Conservation (phyloP, 495 filamentous ascomycete species). For the Hypoxylon fuscum region DNA sequence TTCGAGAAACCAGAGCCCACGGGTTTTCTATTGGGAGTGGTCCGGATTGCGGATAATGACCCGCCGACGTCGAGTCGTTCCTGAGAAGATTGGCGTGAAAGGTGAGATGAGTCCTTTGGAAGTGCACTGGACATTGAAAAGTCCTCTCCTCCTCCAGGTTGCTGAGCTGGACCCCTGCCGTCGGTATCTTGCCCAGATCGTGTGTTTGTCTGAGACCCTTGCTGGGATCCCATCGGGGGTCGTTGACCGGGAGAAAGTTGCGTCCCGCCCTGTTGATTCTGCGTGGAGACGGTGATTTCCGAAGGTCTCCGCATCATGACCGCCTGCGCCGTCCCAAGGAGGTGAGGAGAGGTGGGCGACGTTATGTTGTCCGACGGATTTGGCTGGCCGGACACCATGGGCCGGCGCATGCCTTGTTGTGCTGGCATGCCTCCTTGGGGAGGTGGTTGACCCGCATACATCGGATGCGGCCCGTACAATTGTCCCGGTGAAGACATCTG, state of each 20-base stretch:
- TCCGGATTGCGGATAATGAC: slow-evolving; percentile 10
- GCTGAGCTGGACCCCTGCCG: background rate
- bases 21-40: slow-evolving; percentile 42
- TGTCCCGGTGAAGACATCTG: slow-evolving; percentile 39
- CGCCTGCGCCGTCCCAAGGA: slow-evolving; percentile 37
- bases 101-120: slow-evolving; percentile 22
- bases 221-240: slow-evolving; percentile 14
- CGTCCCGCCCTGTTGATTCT: slow-evolving; percentile 14
- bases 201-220: slow-evolving; percentile 22
- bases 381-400: slow-evolving; percentile 10
- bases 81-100: slow-evolving; percentile 23
- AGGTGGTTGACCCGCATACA: slow-evolving; percentile 35
- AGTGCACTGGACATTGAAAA: slow-evolving; percentile 15
- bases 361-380: slow-evolving; percentile 2
- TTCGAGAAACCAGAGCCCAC: slow-evolving; percentile 31
- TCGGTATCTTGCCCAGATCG: slow-evolving; percentile 16
- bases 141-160: background rate
- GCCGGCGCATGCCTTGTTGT: slow-evolving; percentile 22
- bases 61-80: slow-evolving; percentile 17
- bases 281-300: slow-evolving; percentile 41
- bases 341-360: slow-evolving; percentile 29
- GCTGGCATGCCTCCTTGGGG: slow-evolving; percentile 23
- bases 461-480: slow-evolving; percentile 31
- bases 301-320: slow-evolving; percentile 40
- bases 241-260: slow-evolving; percentile 22